Conservation (phyloP, 2,329 filamentous ascomycete genomes). For the Myotisia sp. region DNA sequence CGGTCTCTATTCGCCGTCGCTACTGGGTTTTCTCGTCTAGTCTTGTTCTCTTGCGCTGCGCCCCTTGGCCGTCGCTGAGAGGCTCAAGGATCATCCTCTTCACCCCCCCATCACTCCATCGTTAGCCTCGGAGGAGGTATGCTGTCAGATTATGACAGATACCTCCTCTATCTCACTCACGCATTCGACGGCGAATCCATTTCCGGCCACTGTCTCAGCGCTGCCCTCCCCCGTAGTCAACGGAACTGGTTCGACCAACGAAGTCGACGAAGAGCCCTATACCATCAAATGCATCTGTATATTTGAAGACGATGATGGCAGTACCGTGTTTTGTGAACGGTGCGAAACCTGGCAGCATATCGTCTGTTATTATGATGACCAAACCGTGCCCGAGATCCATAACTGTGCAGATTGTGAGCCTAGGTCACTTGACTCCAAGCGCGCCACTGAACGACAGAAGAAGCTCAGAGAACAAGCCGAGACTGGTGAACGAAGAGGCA, state of each 20-base stretch:
- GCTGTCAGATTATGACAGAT: conserved; percentile 43
- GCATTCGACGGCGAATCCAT: conserved; percentile 33
- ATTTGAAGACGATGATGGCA: conserved; percentile 88
- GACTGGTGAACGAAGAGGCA: conserved; percentile 54
- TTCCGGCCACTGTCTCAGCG: conserved; percentile 32
- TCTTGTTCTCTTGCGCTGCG: too few relatives aligned
- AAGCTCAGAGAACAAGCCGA: conserved; percentile 45
- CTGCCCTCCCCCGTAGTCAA: conserved; percentile 30
- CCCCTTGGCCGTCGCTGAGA: too few relatives aligned
- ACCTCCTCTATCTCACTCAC: conserved; percentile 37
- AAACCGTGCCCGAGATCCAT: conserved; percentile 61
- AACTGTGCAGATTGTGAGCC: conserved; percentile 82
- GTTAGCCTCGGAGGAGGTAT: conserved; percentile 26
- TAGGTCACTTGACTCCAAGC: conserved; percentile 55
- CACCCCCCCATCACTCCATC: conserved; percentile 5
- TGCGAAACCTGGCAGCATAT: conserved; percentile 99
- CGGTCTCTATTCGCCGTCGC: too few relatives aligned
- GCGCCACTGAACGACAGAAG: conserved; percentile 59
- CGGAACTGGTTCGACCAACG: conserved; percentile 25
- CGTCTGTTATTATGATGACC: conserved; percentile 71
- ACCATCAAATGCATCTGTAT: conserved; percentile 97
- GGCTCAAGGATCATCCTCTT: conserved; percentile 15
- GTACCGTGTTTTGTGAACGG: conserved; percentile 87
- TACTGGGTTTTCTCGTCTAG: too few relatives aligned
- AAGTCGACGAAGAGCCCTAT: conserved; percentile 43